These are phyloP conservation scores for Tylopilus orsonianus DNA, from an alignment of 1,284 basidiomycete genomes.

Conservation along the genomic window DNA sequence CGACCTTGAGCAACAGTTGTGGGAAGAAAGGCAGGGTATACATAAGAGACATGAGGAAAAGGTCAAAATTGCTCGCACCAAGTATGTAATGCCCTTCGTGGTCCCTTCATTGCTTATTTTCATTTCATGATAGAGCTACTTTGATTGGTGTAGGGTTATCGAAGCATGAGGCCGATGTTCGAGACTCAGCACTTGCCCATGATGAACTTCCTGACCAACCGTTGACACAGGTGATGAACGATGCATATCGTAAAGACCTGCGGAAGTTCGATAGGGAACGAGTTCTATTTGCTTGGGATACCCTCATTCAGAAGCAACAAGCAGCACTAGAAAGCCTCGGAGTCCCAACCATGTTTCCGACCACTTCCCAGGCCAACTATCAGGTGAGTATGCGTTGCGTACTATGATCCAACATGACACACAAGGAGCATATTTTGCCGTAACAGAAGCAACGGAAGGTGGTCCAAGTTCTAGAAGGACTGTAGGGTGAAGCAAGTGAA, in stretches of 20 bases:
- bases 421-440: slow-evolving; percentile 3
- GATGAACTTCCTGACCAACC: slow-evolving; percentile 11
- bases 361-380: slow-evolving; percentile 45
- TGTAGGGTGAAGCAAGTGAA: slow-evolving; percentile 15
- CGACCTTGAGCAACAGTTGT: slow-evolving; percentile 61
- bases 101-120: slow-evolving; percentile 7
- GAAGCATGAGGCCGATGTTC: slow-evolving; percentile 67
- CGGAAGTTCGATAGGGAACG: slow-evolving; percentile 63
- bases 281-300: slow-evolving; percentile 70
- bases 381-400: slow-evolving; percentile 47
- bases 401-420: slow-evolving; percentile 1
- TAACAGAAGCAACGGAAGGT: slow-evolving; percentile 45
- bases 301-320: slow-evolving; percentile 69
- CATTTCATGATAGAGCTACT: slow-evolving; percentile 38
- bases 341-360: slow-evolving; percentile 70
- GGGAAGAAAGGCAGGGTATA: slow-evolving; percentile 61
- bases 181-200: slow-evolving; percentile 25
- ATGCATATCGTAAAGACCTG: slow-evolving; percentile 62
- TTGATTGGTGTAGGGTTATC: slow-evolving; percentile 64
- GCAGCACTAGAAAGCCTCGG: slow-evolving; percentile 52
- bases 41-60: slow-evolving; percentile 65
- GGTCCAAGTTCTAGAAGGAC: slow-evolving; percentile 38
- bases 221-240: slow-evolving; percentile 53
- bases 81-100: slow-evolving; percentile 31
- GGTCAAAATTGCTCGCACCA: slow-evolving; percentile 61